Evolutionary conservation across 2,329 filamentous ascomycete genomes (phyloP), one percentile per base, ranked within the genome.

Genomic region (Apiospora rasikravindrae): DNA sequence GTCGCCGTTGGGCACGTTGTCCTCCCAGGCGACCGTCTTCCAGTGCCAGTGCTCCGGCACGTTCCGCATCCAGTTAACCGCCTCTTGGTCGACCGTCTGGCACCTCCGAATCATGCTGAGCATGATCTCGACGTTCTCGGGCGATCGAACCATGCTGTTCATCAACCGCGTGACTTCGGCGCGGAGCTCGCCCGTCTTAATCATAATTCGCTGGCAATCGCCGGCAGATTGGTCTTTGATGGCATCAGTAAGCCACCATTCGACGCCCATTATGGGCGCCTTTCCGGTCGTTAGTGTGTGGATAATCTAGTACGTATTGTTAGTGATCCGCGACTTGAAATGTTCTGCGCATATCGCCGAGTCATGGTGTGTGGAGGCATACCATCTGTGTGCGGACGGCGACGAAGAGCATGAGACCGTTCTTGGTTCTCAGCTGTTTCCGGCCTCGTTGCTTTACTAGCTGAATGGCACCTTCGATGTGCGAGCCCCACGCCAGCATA

Each of bases 381-480:
- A 89, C 88, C 86, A 91, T 90, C 74, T 91, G 88, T 1, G 87
- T 88, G 71, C 90, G 84, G 22, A 91, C 89, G 10, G 87, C 87
- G 68, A 89, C 84, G 77, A 91, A 91, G 19, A 92, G 83, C 71
- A 86, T 83, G 44, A 87, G 78, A 0, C 89, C 90, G 2, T 84
- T 81, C 77, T 85, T 86, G 19, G 87, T 89, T 57, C 82, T 82
- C 13, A 90, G 77, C 75, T 90, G 88, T 74, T 87, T 86, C 75
- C 84, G 86, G 5, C 89, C 88, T 66, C 90, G 85, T 13, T 86
- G 84, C 77, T 88, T 89, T 70, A 90, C 88, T 1, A 91, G 82
- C 74, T 89, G 87, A 44, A 91, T 86, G n/a, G 90, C 90, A 3
- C 89, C 90, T 73, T 91, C 88, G n/a, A 89, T 86, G 75, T 92